Evolutionary conservation across 441 rosid species (phyloP).

Genomic region (Oxalis stricta): DNA sequence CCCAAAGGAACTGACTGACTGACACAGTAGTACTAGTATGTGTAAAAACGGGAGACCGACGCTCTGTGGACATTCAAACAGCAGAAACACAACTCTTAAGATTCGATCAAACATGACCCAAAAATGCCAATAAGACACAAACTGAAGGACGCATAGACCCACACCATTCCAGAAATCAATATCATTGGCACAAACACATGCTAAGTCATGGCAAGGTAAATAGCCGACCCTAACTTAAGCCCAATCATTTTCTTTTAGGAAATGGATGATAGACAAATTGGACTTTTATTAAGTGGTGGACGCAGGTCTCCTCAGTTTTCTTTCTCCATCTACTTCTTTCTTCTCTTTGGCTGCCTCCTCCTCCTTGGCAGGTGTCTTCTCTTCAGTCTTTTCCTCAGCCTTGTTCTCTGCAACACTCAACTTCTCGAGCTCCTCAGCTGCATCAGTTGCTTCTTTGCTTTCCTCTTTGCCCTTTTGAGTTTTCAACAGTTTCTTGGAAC

Average conservation of each 20-base stretch:
- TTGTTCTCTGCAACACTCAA: slow-evolving; percentile 58
- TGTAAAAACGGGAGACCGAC: slow-evolving; percentile 10
- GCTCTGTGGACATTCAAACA: slow-evolving; percentile 8
- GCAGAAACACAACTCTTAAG: slow-evolving; percentile 15
- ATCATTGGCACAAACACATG: slow-evolving; percentile 12
- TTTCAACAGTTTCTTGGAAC: slow-evolving; percentile 57
- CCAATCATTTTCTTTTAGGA: slow-evolving; percentile 11
- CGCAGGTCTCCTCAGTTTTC: slow-evolving; percentile 31
- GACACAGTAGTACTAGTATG: not conserved
- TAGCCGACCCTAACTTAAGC: slow-evolving; percentile 1
- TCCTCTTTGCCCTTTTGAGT: slow-evolving; percentile 49
- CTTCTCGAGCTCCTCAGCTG: slow-evolving; percentile 59
- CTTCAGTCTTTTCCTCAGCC: slow-evolving; percentile 25
- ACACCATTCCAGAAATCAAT: slow-evolving; percentile 16
- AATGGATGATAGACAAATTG: not conserved
- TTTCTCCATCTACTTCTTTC: slow-evolving; percentile 25
- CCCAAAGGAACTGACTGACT: too few relatives aligned
- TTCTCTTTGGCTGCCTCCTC: slow-evolving; percentile 17
- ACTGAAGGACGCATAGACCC: slow-evolving; percentile 16
- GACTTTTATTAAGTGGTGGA: slow-evolving; percentile 30
- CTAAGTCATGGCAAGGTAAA: slow-evolving; percentile 10
- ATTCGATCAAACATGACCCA: slow-evolving; percentile 15
- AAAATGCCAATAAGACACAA: slow-evolving; percentile 10
- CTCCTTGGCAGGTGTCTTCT: slow-evolving; percentile 21
- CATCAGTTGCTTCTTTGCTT: slow-evolving; percentile 44